Percentiles rank a stretch among this genome's conserved stretches.
These are phyloP conservation scores for Raffaelea deltoideospora DNA, from an alignment of 2,329 filamentous ascomycete genomes.

Conservation along the genomic window DNA sequence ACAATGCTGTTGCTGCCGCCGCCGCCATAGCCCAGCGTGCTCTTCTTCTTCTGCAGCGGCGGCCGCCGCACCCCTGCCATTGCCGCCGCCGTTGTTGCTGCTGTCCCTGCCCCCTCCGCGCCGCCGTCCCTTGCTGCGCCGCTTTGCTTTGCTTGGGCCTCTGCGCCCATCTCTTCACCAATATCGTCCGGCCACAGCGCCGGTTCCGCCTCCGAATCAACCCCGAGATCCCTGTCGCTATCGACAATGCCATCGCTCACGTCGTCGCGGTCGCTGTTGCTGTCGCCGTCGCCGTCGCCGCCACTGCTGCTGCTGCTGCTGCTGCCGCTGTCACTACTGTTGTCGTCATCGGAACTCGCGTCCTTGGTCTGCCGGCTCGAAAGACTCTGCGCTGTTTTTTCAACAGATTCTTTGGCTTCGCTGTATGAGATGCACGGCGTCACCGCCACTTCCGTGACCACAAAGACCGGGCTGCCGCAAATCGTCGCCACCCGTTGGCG, in stretches of 20 bases:
- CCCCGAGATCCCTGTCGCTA: constrained; percentile 15
- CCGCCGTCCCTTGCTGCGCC: constrained; percentile 7
- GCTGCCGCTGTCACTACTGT: constrained; percentile 9
- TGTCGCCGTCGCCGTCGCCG: constrained; percentile 2
- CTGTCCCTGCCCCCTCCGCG: not conserved
- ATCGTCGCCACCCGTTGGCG: constrained; percentile 83
- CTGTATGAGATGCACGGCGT: constrained; percentile 67
- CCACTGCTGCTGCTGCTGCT: constrained; percentile 12
- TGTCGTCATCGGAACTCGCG: constrained; percentile 30
- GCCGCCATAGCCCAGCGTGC: too few species aligned
- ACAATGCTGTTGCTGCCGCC: constrained; percentile 47
- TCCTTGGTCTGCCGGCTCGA: constrained; percentile 18
- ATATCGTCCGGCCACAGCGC: constrained; percentile 7
- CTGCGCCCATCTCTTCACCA: not conserved
- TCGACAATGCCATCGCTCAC: constrained; percentile 3
- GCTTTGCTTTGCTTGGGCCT: constrained; percentile 14
- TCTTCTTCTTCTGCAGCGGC: not conserved
- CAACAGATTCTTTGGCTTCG: constrained; percentile 61
- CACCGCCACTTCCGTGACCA: constrained; percentile 77
- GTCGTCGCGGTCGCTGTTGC: constrained; percentile 18
- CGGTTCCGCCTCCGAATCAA: constrained; percentile 16
- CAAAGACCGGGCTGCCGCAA: constrained; percentile 67
- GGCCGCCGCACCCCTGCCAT: not conserved
- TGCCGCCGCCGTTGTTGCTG: not conserved
- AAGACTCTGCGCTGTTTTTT: constrained; percentile 35